Conservation (phyloP, 345 rosid species). For the Physaria fendleri region DNA sequence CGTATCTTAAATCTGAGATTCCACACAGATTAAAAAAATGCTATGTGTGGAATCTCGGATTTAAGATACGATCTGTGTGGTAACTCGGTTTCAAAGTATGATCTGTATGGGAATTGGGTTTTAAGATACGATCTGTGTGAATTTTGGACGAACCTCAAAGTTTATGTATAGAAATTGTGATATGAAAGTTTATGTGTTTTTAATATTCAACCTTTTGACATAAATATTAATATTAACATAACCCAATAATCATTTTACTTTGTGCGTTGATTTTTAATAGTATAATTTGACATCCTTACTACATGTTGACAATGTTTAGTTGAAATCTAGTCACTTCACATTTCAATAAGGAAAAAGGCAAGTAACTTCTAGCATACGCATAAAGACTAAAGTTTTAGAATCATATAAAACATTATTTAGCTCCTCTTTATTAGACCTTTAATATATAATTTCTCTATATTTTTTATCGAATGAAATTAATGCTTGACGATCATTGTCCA, state of each 20-base stretch:
- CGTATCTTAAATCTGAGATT: too few species aligned
- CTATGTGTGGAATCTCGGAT: too few species aligned
- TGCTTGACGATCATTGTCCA: conserved; percentile 1
- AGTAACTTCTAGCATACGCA: conserved; percentile 19
- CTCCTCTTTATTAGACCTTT: background rate
- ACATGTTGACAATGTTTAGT: conserved; percentile 12
- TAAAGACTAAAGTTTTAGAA: conserved; percentile 5
- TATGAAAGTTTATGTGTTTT: too few species aligned
- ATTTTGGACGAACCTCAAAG: too few species aligned
- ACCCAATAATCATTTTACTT: conserved; percentile 4
- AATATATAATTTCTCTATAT: background rate
- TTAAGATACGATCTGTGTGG: too few species aligned
- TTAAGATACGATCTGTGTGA: too few species aligned
- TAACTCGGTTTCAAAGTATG: too few species aligned
- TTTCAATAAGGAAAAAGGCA: background rate
- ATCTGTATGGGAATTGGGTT: too few species aligned
- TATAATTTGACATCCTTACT: conserved; percentile 20
- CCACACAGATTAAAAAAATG: too few species aligned
- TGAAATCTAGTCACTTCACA: conserved; percentile 28
- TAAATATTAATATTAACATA: background rate
- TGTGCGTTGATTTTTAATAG: conserved; percentile 15
- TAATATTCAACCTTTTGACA: background rate
- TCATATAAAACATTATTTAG: background rate
- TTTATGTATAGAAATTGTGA: too few species aligned
- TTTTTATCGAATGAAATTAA: background rate